A percentile compares a stretch with the other conserved stretches of the same genome.
Evolutionary conservation across 345 rosid species (phyloP).

Genomic region (Ceriops zippeliana): DNA sequence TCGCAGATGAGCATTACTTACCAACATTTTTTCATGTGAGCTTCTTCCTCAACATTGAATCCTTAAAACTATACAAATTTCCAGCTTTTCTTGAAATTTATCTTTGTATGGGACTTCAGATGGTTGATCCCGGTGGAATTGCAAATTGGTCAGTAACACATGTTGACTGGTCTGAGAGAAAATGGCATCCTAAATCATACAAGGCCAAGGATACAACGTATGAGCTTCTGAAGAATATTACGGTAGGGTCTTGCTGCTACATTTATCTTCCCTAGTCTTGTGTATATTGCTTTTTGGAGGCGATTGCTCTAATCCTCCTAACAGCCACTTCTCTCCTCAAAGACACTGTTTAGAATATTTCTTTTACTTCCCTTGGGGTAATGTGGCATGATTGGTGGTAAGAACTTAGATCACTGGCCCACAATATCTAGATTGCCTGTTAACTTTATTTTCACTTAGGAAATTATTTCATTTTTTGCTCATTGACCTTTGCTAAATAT

Average conservation of each 20-base stretch:
- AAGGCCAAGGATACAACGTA: slow-evolving; percentile 57
- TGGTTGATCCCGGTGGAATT: slow-evolving; percentile 89
- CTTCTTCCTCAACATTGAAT: slow-evolving; percentile 11
- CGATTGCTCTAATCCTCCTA: too few species aligned
- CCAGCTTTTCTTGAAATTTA: slow-evolving; percentile 9
- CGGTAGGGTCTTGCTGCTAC: slow-evolving; percentile 41
- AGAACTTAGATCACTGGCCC: neutral
- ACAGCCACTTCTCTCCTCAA: too few species aligned
- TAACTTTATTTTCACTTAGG: neutral
- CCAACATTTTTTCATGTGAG: slow-evolving; percentile 92
- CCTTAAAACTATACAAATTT: slow-evolving; percentile 10
- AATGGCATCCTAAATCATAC: slow-evolving; percentile 97
- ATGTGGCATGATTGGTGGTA: neutral
- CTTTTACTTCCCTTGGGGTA: neutral
- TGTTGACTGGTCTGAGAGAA: slow-evolving; percentile 99
- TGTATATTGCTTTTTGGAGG: neutral
- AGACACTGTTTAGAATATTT: neutral
- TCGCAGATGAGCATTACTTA: slow-evolving; percentile 95
- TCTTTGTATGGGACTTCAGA: slow-evolving; percentile 36
- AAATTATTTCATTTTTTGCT: neutral
- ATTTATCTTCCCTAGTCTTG: neutral
- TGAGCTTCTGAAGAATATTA: slow-evolving; percentile 67
- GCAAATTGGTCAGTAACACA: slow-evolving; percentile 93
- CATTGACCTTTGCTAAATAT: neutral
- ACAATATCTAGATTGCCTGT: too few species aligned